Percentiles rank a stretch among this genome's conserved stretches.
phyloP scores from a whole-genome alignment of 441 rosid species.

The California macrophylla region DNA sequence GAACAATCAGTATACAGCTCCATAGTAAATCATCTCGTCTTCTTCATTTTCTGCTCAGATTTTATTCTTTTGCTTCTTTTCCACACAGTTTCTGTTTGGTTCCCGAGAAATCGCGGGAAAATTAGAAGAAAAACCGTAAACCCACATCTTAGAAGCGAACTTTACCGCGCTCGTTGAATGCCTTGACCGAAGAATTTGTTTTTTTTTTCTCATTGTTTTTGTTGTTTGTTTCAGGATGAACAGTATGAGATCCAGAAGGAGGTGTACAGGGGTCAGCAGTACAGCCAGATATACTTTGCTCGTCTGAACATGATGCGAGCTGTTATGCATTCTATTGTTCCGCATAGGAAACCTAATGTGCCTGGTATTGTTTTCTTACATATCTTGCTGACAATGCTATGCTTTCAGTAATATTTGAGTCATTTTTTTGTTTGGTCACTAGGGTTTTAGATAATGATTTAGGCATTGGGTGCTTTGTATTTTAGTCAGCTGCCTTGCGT shows the following conservation, averaged over 20 bases:
- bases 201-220: not conserved
- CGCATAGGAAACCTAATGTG: conserved; percentile 62
- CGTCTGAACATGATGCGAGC: conserved; percentile 80
- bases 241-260: conserved; percentile 56
- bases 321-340: conserved; percentile 65
- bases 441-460: not conserved
- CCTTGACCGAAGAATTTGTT: not conserved
- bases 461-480: not conserved
- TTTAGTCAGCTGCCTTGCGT: not conserved
- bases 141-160: not conserved
- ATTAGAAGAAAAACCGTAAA: not conserved
- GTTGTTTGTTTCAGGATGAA: conserved; percentile 50
- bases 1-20: not conserved
- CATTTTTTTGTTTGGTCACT: conserved; percentile 7
- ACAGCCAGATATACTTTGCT: conserved; percentile 87
- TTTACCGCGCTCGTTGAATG: not conserved
- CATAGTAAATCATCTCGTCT: not conserved
- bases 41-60: not conserved
- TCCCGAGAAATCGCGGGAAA: conserved; percentile 3
- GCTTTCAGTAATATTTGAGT: not conserved
- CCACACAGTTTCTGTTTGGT: not conserved
- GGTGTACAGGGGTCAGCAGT: conserved; percentile 76
- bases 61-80: not conserved
- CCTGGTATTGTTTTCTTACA: conserved; percentile 36
- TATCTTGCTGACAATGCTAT: not conserved